Conservation (phyloP, 225 moss, liverwort and hornwort genomes). For the Marchantia paleacea region DNA sequence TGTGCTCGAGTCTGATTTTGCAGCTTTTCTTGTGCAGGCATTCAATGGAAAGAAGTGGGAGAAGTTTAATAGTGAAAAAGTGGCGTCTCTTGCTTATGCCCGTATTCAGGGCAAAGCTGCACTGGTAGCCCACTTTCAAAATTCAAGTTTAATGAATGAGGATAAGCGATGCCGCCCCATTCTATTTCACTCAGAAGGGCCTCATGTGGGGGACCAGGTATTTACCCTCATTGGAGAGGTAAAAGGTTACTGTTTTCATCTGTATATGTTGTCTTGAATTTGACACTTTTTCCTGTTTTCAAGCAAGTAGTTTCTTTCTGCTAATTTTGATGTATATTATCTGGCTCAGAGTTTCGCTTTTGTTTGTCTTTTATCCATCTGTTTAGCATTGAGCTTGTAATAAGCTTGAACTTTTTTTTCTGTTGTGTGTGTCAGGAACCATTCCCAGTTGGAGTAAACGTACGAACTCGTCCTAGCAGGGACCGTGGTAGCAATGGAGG, state of each 20-base stretch:
- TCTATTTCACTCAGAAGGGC: constrained; percentile 96
- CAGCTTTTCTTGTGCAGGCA: constrained; percentile 40
- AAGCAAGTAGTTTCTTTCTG: not conserved
- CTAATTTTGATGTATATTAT: not conserved
- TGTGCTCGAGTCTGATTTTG: not conserved
- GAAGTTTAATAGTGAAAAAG: constrained; percentile 98
- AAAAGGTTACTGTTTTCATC: constrained; percentile 58
- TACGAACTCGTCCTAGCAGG: constrained; percentile 55
- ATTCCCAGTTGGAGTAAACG: constrained; percentile 63
- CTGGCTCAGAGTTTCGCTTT: not conserved
- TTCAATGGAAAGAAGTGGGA: constrained; percentile 99
- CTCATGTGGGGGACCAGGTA: constrained; percentile 99
- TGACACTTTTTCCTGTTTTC: constrained; percentile 22
- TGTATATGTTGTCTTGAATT: constrained; percentile 38
- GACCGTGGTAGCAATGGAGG: constrained; percentile 61
- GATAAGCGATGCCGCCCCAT: constrained; percentile 98
- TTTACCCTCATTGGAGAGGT: constrained; percentile 60
- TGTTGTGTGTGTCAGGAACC: constrained; percentile 53
- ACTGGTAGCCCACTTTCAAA: constrained; percentile 92
- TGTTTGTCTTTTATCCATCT: not conserved
- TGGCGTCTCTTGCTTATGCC: constrained; percentile 92
- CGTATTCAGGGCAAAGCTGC: constrained; percentile 99
- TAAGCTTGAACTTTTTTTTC: constrained; percentile 32
- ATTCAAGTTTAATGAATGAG: constrained; percentile 98
- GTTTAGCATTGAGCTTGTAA: not conserved